A percentile compares a stretch with the other conserved stretches of the same genome.
phyloP scores from a whole-genome alignment of 2,329 filamentous ascomycete species.

The Talaromyces funiculosus region DNA sequence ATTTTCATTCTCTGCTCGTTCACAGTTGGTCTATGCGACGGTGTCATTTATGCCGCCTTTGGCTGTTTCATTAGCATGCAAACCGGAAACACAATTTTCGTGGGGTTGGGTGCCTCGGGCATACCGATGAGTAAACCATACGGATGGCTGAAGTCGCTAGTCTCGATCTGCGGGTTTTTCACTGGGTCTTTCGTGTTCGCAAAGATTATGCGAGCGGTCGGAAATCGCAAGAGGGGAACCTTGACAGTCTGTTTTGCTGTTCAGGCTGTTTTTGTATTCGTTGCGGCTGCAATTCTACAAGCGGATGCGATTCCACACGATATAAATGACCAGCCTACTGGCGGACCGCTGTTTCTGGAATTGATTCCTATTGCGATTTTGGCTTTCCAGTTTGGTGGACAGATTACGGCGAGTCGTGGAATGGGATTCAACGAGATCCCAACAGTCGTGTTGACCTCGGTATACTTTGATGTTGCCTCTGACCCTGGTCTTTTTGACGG shows the following conservation, averaged over 20 bases:
- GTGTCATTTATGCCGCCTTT: conserved; percentile 43
- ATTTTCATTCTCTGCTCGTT: conserved; percentile 36
- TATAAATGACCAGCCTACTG: conserved; percentile 17
- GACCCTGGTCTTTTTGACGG: conserved; percentile 33
- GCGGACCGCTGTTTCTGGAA: conserved; percentile 32
- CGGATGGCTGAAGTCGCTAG: conserved; percentile 42
- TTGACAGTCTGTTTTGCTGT: conserved; percentile 39
- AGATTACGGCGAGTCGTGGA: conserved; percentile 38
- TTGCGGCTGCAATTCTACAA: conserved; percentile 38
- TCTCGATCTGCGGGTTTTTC: conserved; percentile 39
- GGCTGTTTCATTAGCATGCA: conserved; percentile 46
- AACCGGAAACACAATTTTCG: conserved; percentile 45
- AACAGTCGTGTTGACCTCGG: conserved; percentile 42
- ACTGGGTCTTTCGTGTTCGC: conserved; percentile 38
- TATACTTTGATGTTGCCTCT: conserved; percentile 43
- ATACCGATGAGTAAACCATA: conserved; percentile 35
- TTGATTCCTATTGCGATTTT: conserved; percentile 40
- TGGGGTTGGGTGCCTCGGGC: conserved; percentile 40
- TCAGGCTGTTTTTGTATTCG: conserved; percentile 34
- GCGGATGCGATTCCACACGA: conserved; percentile 34
- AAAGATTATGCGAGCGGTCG: conserved; percentile 30
- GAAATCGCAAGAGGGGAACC: conserved; percentile 30
- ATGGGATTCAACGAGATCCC: conserved; percentile 42
- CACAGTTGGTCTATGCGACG: conserved; percentile 41
- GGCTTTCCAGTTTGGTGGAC: conserved; percentile 42